Evolutionary conservation across 192 early-diverging fungal genomes (phyloP).

Genomic region (Backusella macrospora): DNA sequence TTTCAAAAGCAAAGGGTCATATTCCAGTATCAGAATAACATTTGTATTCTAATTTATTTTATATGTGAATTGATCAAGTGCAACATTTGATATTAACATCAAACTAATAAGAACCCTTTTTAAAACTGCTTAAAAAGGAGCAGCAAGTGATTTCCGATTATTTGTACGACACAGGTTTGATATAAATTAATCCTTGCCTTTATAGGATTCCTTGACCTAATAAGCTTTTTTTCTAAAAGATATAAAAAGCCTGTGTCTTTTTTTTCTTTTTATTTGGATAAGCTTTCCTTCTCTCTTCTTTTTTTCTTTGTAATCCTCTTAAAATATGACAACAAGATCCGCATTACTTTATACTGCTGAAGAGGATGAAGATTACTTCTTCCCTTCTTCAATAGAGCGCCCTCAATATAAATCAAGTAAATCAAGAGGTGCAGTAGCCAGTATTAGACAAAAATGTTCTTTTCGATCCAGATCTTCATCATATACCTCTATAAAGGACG

Average conservation of each 20-base stretch:
- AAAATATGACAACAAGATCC: background rate
- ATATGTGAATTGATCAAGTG: background rate
- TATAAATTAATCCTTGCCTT: constrained; percentile 1
- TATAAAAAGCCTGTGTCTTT: background rate
- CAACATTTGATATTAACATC: constrained; percentile 9
- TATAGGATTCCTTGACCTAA: background rate
- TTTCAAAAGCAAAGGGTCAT: background rate
- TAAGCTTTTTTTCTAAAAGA: background rate
- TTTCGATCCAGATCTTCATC: constrained; percentile 1
- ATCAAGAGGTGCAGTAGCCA: constrained; percentile 1
- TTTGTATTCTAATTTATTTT: background rate
- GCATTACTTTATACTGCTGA: background rate
- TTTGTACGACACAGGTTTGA: background rate
- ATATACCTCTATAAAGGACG: background rate
- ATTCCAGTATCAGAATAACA: background rate
- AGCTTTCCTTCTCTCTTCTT: background rate
- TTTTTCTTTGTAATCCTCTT: background rate
- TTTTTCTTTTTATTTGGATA: background rate
- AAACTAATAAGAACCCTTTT: background rate
- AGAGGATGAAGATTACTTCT: background rate
- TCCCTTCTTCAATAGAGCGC: background rate
- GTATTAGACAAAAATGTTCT: background rate
- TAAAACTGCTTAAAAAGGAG: background rate
- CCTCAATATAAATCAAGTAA: constrained; percentile 12
- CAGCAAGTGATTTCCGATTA: constrained; percentile 11